phyloP scores from a whole-genome alignment of 257 asterid genomes.

The Ajuga chamaepitys region DNA sequence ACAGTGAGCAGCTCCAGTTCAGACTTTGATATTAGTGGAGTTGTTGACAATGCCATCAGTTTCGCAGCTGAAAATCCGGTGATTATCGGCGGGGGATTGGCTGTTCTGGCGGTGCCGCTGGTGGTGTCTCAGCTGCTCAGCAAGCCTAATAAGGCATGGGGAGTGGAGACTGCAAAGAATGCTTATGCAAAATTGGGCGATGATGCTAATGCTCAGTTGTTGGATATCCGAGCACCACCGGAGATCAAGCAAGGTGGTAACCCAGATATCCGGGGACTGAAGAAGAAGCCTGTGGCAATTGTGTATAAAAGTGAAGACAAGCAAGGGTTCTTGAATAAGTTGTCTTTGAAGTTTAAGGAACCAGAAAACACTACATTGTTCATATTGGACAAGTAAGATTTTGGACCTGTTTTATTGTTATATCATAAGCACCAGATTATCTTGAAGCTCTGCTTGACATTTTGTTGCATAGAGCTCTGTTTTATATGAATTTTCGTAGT shows the following conservation, averaged over 20 bases:
- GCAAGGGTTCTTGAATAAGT: conserved; percentile 67
- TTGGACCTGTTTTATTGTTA: neutral
- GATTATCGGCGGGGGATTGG: conserved; percentile 55
- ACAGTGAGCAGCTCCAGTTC: conserved; percentile 29
- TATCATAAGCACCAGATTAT: neutral
- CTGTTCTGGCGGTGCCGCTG: conserved; percentile 58
- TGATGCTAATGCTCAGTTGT: conserved; percentile 55
- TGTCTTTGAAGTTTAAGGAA: conserved; percentile 68
- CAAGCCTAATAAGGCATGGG: conserved; percentile 77
- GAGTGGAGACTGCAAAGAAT: conserved; percentile 69
- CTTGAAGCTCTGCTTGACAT: neutral
- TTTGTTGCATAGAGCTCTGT: neutral
- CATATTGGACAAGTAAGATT: conserved; percentile 89
- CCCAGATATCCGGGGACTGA: conserved; percentile 65
- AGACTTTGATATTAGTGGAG: conserved; percentile 46
- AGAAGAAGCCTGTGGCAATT: conserved; percentile 70
- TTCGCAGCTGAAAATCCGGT: conserved; percentile 65
- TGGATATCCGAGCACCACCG: conserved; percentile 59
- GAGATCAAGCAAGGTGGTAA: conserved; percentile 52
- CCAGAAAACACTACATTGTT: conserved; percentile 85
- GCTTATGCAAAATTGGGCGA: conserved; percentile 74
- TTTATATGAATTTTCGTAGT: too few relatives aligned
- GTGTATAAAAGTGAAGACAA: conserved; percentile 72
- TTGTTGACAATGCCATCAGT: conserved; percentile 39
- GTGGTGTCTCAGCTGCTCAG: conserved; percentile 55